Evolutionary conservation across 164 flowering plant species (phyloP).

Genomic region (Magnolia sinica): DNA sequence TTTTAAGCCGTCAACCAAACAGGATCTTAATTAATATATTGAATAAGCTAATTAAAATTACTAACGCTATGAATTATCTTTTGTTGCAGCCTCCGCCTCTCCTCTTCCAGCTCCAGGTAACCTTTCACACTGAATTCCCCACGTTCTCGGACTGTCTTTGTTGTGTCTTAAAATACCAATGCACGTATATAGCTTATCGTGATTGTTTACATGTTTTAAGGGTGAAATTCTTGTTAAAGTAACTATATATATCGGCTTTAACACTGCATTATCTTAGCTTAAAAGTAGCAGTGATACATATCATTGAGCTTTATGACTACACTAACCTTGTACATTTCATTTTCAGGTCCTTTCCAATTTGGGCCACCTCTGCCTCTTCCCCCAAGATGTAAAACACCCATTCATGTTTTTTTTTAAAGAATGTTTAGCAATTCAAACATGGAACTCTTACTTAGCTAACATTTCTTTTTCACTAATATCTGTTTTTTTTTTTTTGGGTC

Average conservation of each 20-base stretch:
- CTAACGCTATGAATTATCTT: constrained; percentile 3
- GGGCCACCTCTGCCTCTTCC: constrained; percentile 39
- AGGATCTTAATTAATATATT: neutral
- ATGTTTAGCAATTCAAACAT: no score
- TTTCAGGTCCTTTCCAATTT: constrained; percentile 46
- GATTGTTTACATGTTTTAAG: neutral
- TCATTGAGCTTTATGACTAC: neutral
- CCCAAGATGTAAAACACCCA: constrained; percentile 35
- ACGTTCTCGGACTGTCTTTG: no score
- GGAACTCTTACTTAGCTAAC: neutral
- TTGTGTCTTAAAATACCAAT: no score
- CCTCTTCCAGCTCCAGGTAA: constrained; percentile 84
- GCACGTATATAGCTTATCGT: no score
- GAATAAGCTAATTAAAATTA: neutral
- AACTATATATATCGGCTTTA: neutral
- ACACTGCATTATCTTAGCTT: neutral
- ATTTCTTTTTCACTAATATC: neutral
- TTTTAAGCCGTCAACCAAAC: neutral
- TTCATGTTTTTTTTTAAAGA: no score
- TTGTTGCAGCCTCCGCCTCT: constrained; percentile 52
- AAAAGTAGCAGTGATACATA: neutral
- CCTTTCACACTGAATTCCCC: neutral
- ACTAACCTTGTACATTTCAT: neutral
- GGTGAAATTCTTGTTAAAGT: neutral
- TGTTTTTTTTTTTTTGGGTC: constrained; percentile 4